Percentiles rank a stretch among this genome's conserved stretches.
These are phyloP conservation scores for Yamadazyma diospyri DNA, from an alignment of 1,139 yeast species.

Conservation along the genomic window DNA sequence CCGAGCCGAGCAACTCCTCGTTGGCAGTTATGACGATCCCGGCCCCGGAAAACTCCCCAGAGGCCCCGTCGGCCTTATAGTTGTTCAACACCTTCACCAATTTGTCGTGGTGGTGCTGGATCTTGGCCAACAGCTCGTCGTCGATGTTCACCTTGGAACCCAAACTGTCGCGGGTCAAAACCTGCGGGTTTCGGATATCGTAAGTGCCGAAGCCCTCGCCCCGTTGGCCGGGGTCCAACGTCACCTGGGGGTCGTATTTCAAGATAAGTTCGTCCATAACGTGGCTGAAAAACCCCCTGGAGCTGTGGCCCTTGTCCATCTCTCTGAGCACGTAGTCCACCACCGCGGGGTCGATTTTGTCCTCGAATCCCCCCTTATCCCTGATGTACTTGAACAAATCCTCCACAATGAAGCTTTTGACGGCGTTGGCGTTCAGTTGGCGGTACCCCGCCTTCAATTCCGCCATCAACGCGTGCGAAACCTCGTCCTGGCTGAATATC, in stretches of 20 bases:
- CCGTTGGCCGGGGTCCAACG: conserved; percentile 19
- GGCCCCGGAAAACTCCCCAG: conserved; percentile 23
- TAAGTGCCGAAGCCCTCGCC: conserved; percentile 21
- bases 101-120: conserved; percentile 24
- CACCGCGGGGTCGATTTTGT: conserved; percentile 14
- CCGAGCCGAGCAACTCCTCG: conserved; percentile 23
- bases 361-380: conserved; percentile 10
- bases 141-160: conserved; percentile 20
- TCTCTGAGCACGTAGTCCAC: conserved; percentile 10
- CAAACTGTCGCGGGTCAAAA: conserved; percentile 17
- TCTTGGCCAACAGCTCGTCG: conserved; percentile 19
- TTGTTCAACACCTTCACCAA: conserved; percentile 22
- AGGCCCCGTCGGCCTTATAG: conserved; percentile 19
- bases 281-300: conserved; percentile 4
- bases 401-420: conserved; percentile 19
- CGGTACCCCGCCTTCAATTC: conserved; percentile 21
- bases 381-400: conserved; percentile 17
- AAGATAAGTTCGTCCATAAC: conserved; percentile 18
- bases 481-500: conserved; percentile 16
- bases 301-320: conserved; percentile 15
- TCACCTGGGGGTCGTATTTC: conserved; percentile 21
- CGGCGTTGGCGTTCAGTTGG: conserved; percentile 13
- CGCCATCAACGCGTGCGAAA: conserved; percentile 20
- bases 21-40: conserved; percentile 37
- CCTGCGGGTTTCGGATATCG: conserved; percentile 15